phyloP scores from a whole-genome alignment of 1,284 basidiomycete species.

The Marasmius oreades region DNA sequence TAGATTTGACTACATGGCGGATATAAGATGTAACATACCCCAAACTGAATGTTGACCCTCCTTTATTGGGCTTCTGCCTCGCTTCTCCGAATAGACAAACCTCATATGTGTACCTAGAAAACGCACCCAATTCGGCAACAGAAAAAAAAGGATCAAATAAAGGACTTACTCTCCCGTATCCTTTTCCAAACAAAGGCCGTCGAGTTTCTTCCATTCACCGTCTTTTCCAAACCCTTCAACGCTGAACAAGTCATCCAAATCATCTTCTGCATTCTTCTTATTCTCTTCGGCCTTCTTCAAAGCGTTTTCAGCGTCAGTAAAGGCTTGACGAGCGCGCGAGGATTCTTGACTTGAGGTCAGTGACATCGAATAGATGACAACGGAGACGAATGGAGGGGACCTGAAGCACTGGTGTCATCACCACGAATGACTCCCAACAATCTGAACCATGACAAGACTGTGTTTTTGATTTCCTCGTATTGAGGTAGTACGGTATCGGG shows the following conservation, averaged over 20 bases:
- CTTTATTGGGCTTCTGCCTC: constrained; percentile 85
- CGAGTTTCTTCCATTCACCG: constrained; percentile 96
- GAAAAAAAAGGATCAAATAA: background rate
- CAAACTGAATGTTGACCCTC: constrained; percentile 76
- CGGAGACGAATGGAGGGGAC: constrained; percentile 27
- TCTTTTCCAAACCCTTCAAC: constrained; percentile 71
- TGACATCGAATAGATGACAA: constrained; percentile 1
- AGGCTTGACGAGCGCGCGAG: constrained; percentile 59
- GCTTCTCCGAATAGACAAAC: constrained; percentile 92
- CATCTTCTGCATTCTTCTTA: constrained; percentile 45
- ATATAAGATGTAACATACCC: constrained; percentile 55
- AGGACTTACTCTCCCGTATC: constrained; percentile 84
- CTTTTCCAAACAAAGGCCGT: constrained; percentile 77
- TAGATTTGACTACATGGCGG: background rate
- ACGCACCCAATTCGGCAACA: background rate
- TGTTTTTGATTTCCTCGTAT: constrained; percentile 71
- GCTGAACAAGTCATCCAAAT: constrained; percentile 63
- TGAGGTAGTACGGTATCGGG: constrained; percentile 79
- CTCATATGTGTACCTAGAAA: constrained; percentile 86
- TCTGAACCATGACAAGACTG: constrained; percentile 62
- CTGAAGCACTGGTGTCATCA: constrained; percentile 35
- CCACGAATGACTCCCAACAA: constrained; percentile 59
- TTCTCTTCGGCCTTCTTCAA: constrained; percentile 46
- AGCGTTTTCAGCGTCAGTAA: constrained; percentile 56
- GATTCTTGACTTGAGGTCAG: constrained; percentile 34